Evolutionary conservation across 305 asterid species (phyloP).

Genomic region (Vinca major): DNA sequence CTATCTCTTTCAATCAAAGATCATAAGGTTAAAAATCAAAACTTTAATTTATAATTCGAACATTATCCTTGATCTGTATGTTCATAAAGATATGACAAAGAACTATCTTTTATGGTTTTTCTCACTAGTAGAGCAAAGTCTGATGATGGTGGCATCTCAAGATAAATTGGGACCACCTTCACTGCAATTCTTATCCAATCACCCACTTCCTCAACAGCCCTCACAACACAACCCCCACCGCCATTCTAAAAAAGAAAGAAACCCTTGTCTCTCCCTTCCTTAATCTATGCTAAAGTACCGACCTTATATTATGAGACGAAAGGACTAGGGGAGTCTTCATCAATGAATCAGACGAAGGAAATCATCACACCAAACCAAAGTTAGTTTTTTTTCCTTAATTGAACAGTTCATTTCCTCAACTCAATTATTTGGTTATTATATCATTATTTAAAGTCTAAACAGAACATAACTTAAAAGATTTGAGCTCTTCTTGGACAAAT

Average conservation of each 20-base stretch:
- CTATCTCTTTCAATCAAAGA: neutral
- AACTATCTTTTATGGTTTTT: neutral
- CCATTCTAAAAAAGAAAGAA: neutral
- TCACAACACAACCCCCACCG: neutral
- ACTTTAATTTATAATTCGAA: neutral
- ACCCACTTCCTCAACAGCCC: neutral
- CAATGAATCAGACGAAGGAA: no score
- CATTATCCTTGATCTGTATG: no score
- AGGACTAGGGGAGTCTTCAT: no score
- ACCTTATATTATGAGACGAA: no score
- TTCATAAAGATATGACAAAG: neutral
- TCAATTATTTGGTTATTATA: no score
- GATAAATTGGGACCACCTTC: neutral
- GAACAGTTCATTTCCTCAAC: no score
- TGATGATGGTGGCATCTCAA: neutral
- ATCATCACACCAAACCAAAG: no score
- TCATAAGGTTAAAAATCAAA: neutral
- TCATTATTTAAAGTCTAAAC: no score
- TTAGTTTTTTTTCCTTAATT: no score
- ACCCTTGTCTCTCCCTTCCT: neutral
- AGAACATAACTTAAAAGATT: no score
- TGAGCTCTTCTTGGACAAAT: no score
- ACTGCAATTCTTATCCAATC: neutral
- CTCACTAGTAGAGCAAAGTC: neutral
- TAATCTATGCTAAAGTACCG: no score